Conservation (phyloP, 2,329 filamentous ascomycete species). For the Colletotrichum sp. region DNA sequence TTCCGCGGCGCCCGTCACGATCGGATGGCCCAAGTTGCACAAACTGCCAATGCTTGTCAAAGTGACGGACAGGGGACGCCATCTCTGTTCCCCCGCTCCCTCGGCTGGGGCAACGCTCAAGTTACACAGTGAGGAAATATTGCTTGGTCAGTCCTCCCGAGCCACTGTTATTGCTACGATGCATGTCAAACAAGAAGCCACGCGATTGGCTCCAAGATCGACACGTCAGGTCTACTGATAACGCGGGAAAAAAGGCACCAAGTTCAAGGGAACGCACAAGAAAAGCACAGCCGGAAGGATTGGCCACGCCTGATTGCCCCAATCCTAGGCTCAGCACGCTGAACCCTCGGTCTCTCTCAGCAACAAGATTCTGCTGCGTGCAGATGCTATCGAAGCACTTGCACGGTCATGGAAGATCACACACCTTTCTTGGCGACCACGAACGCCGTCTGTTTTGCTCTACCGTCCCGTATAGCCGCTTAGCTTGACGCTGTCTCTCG, state of each 20-base stretch:
- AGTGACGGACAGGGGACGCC: background rate
- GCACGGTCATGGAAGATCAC: background rate
- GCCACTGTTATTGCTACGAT: background rate
- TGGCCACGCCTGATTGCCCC: background rate
- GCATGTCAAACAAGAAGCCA: background rate
- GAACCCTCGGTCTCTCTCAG: background rate
- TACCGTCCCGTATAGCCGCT: background rate
- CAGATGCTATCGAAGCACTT: background rate
- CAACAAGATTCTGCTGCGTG: background rate
- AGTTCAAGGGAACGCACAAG: background rate
- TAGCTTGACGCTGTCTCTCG: slow-evolving; percentile 5
- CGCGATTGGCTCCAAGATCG: background rate
- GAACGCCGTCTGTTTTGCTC: background rate
- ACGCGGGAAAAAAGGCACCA: background rate
- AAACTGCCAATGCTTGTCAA: background rate
- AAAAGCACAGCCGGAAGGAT: background rate
- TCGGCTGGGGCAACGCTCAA: background rate
- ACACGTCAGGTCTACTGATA: slow-evolving; percentile 9
- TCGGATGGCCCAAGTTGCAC: background rate
- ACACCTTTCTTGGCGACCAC: background rate
- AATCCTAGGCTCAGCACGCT: background rate
- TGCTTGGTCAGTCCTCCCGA: background rate
- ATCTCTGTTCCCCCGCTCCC: background rate
- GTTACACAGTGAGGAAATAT: background rate
- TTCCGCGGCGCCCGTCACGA: background rate